Percentiles rank a stretch among this genome's conserved stretches.
These are phyloP conservation scores for Hanseniaspora guilliermondii DNA, from an alignment of 805 yeast genomes.

Conservation along the genomic window DNA sequence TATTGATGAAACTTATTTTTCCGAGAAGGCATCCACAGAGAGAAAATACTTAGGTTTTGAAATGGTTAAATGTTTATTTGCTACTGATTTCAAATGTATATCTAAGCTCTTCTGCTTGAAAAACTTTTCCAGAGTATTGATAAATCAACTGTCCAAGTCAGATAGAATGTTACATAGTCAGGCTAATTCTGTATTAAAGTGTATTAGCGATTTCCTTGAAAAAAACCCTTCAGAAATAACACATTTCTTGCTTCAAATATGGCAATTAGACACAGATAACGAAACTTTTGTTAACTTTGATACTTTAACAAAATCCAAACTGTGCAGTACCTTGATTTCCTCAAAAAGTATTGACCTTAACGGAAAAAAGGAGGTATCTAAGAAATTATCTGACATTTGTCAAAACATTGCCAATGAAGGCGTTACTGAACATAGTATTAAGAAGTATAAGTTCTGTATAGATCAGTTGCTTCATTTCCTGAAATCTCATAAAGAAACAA, in stretches of 20 bases:
- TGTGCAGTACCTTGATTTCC: slow-evolving; percentile 36
- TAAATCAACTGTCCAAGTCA: slow-evolving; percentile 60
- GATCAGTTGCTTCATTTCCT: slow-evolving; percentile 47
- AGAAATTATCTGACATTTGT: slow-evolving; percentile 17
- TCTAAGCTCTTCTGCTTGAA: slow-evolving; percentile 36
- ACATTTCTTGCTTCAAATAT: slow-evolving; percentile 27
- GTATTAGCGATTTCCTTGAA: slow-evolving; percentile 31
- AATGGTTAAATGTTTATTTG: slow-evolving; percentile 43
- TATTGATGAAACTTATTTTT: slow-evolving; percentile 70
- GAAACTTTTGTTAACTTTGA: slow-evolving; percentile 61
- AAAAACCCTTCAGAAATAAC: slow-evolving; percentile 29
- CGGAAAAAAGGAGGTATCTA: slow-evolving; percentile 16
- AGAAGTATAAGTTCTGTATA: slow-evolving; percentile 38
- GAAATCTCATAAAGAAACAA: slow-evolving; percentile 32
- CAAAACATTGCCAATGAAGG: slow-evolving; percentile 15
- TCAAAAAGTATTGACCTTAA: slow-evolving; percentile 14
- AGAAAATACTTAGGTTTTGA: slow-evolving; percentile 80
- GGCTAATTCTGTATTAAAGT: slow-evolving; percentile 40
- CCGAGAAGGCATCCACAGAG: slow-evolving; percentile 67
- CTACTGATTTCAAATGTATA: slow-evolving; percentile 15
- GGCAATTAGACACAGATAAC: slow-evolving; percentile 29
- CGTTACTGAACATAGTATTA: slow-evolving; percentile 13
- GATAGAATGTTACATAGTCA: slow-evolving; percentile 57
- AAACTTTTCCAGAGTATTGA: slow-evolving; percentile 57
- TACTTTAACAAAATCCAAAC: slow-evolving; percentile 58